phyloP scores from a whole-genome alignment of 768 basidiomycete species.

The Boletus insuetus region DNA sequence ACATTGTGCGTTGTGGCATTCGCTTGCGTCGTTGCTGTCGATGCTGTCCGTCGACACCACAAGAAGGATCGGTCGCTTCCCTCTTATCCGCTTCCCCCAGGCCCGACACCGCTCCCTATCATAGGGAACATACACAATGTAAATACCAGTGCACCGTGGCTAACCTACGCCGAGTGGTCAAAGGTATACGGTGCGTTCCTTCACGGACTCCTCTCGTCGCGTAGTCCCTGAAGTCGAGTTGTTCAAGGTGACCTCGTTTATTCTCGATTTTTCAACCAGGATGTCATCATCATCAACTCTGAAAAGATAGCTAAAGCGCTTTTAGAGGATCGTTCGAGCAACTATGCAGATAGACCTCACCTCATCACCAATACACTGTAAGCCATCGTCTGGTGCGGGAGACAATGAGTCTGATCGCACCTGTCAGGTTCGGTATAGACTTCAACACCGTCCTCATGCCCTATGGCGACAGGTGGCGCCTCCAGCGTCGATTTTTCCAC shows the following conservation, averaged over 20 bases:
- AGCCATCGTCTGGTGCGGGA: not conserved
- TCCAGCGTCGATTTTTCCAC: constrained; percentile 19
- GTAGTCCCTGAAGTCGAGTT: not conserved
- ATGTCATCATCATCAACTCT: constrained; percentile 13
- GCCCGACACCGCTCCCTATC: constrained; percentile 11
- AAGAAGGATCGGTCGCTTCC: not conserved
- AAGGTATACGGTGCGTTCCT: constrained; percentile 5
- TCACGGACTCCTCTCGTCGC: not conserved
- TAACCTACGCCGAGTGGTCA: constrained; percentile 15
- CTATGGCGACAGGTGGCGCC: constrained; percentile 20
- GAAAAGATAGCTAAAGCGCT: constrained; percentile 11
- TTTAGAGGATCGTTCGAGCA: constrained; percentile 18
- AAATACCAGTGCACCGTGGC: constrained; percentile 7
- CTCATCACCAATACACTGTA: constrained; percentile 15
- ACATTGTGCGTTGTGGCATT: not conserved
- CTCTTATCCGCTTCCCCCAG: constrained; percentile 8
- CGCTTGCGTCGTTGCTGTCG: not conserved
- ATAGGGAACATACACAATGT: constrained; percentile 15
- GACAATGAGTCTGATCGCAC: not conserved
- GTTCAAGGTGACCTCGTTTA: constrained; percentile 14
- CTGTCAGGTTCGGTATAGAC: constrained; percentile 12
- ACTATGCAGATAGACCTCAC: constrained; percentile 19
- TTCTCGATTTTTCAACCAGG: constrained; percentile 10
- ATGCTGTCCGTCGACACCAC: not conserved
- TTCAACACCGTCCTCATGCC: constrained; percentile 15